Conservation (phyloP, 176 grass and related monocot genomes). For the bread wheat (Triticum aestivum) region DNA sequence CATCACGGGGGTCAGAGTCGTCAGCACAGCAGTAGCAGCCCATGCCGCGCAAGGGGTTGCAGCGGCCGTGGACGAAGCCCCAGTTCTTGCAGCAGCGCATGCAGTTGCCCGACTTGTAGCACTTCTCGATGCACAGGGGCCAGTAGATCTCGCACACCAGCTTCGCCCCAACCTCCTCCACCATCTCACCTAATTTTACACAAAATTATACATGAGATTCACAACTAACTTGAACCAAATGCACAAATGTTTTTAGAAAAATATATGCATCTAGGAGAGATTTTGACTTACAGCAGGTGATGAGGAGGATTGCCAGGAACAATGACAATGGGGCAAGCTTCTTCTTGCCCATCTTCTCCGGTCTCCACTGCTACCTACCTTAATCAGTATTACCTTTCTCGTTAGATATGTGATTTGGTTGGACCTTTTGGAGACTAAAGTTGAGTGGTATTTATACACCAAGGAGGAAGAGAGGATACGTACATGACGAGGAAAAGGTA, state of each 20-base stretch:
- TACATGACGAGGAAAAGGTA: background rate
- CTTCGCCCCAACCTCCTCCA: background rate
- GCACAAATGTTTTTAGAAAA: background rate
- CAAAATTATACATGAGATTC: background rate
- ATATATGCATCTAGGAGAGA: background rate
- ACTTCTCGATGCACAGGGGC: background rate
- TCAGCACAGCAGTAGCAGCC: background rate
- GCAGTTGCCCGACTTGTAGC: background rate
- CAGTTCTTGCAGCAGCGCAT: background rate
- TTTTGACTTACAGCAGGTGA: background rate
- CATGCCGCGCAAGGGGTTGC: background rate
- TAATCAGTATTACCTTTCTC: background rate
- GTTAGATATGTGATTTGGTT: background rate
- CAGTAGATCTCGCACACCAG: background rate
- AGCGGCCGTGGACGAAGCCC: background rate
- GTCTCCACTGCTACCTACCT: background rate
- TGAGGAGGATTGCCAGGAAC: conserved; percentile 1
- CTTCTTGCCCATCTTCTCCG: background rate
- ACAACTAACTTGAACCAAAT: background rate
- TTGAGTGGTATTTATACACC: background rate
- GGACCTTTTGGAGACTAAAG: background rate
- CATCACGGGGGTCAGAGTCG: background rate
- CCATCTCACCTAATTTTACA: background rate
- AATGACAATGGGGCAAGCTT: background rate
- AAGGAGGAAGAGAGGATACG: background rate